Evolutionary conservation across 257 asterid genomes (phyloP).

Genomic region (Plectranthus barbatus): DNA sequence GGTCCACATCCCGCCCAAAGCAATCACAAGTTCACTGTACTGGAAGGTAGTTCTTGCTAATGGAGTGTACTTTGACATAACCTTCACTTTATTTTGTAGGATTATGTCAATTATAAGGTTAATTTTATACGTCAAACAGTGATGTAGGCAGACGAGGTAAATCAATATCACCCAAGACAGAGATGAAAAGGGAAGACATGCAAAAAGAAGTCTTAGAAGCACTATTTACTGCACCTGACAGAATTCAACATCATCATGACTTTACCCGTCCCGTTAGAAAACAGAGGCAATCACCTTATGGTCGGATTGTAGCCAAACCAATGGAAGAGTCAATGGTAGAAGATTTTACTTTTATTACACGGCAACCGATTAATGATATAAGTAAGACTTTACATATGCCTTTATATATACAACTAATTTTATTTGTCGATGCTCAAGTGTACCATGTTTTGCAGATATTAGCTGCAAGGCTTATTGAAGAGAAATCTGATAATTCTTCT

Average conservation of each 20-base stretch:
- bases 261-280: conserved; percentile 12
- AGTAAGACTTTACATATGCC: conserved; percentile 31
- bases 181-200: conserved; percentile 23
- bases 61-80: conserved; percentile 1
- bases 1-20: conserved; percentile 5
- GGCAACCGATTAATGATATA: conserved; percentile 24
- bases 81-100: not conserved
- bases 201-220: conserved; percentile 48
- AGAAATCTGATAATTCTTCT: too few relatives aligned
- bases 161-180: conserved; percentile 12
- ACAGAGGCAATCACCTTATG: conserved; percentile 19
- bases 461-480: not conserved
- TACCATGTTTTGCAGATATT: conserved; percentile 8
- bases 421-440: not conserved
- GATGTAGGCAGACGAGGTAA: conserved; percentile 18
- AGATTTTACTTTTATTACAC: conserved; percentile 41
- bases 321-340: conserved; percentile 27
- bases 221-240: conserved; percentile 34
- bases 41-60: conserved; percentile 18
- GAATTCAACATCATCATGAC: conserved; percentile 24
- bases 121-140: conserved; percentile 26
- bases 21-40: conserved; percentile 14
- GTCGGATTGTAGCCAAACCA: conserved; percentile 43
- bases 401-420: not conserved
- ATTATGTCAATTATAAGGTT: not conserved